These are phyloP conservation scores for Pulveroboletus sp. DNA, from an alignment of 1,284 basidiomycete genomes.

Conservation along the genomic window DNA sequence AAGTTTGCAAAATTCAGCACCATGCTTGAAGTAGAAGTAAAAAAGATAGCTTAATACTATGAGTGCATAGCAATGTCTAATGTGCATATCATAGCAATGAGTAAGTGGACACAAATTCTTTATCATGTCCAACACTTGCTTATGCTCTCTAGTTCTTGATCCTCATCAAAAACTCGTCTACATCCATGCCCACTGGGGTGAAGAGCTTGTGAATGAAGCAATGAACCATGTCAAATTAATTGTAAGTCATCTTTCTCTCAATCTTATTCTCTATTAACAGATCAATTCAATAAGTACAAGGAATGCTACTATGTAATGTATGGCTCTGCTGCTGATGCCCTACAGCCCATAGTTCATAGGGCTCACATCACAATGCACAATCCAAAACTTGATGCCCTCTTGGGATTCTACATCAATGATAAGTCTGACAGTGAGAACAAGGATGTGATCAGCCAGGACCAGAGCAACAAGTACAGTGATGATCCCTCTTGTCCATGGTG, in stretches of 20 bases:
- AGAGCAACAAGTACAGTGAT: background rate
- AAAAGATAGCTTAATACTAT: constrained; percentile 33
- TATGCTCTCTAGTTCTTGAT: constrained; percentile 13
- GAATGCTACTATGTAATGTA: constrained; percentile 2
- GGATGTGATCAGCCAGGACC: background rate
- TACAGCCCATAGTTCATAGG: constrained; percentile 2
- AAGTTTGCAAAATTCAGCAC: constrained; percentile 21
- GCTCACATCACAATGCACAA: background rate
- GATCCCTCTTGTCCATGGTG: background rate
- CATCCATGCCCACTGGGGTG: constrained; percentile 24
- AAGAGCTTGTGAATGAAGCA: constrained; percentile 6
- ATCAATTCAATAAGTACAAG: constrained; percentile 11
- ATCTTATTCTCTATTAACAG: background rate
- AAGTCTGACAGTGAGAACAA: background rate
- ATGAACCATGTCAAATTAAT: constrained; percentile 2
- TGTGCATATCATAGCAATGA: constrained; percentile 25
- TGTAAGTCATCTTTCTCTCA: constrained; percentile 7
- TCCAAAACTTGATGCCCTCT: background rate
- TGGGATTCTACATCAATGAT: background rate
- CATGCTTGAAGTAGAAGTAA: constrained; percentile 23
- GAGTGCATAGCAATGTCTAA: constrained; percentile 3
- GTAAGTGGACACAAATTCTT: constrained; percentile 23
- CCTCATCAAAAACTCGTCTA: constrained; percentile 20
- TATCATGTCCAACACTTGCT: constrained; percentile 23
- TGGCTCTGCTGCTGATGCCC: background rate